Evolutionary conservation across 169 alveolate genomes (phyloP).

Genomic region (Plasmodium falciparum): DNA sequence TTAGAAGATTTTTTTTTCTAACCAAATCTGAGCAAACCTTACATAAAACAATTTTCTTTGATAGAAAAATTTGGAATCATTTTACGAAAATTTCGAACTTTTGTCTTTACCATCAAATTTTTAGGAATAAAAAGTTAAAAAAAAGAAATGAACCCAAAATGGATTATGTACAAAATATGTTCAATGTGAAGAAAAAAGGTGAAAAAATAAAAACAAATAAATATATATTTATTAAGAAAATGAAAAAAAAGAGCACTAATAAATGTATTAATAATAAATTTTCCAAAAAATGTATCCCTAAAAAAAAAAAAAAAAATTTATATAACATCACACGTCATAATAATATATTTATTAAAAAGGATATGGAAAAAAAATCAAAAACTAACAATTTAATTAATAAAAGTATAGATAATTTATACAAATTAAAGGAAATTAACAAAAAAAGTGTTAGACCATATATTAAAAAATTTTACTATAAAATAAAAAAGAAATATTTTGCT

Average conservation of each 20-base stretch:
- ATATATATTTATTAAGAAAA: not conserved
- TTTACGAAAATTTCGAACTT: slow-evolving; percentile 65
- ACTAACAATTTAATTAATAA: not conserved
- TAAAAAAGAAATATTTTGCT: slow-evolving; percentile 59
- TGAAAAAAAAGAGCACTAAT: not conserved
- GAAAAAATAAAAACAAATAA: slow-evolving; percentile 1
- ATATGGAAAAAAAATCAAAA: not conserved
- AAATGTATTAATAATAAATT: not conserved
- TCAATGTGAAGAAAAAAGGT: not conserved
- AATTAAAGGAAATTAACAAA: slow-evolving; percentile 26
- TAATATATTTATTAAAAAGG: not conserved
- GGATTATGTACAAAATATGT: not conserved
- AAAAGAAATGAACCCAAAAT: slow-evolving; percentile 17
- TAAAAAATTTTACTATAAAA: slow-evolving; percentile 61
- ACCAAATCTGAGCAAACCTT: slow-evolving; percentile 72
- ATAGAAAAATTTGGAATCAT: slow-evolving; percentile 62
- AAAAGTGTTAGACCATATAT: slow-evolving; percentile 65
- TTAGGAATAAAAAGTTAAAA: slow-evolving; percentile 40
- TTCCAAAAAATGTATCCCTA: not conserved
- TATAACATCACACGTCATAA: too few relatives aligned
- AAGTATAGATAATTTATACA: slow-evolving; percentile 44
- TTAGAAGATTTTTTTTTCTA: slow-evolving; percentile 52
- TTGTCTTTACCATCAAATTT: slow-evolving; percentile 60
- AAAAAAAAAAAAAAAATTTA: too few relatives aligned
- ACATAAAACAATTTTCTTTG: slow-evolving; percentile 59